Percentiles rank a stretch among this genome's conserved stretches.
phyloP scores from a whole-genome alignment of 2,329 filamentous ascomycete species.

The Aspergillus ochraceus region DNA sequence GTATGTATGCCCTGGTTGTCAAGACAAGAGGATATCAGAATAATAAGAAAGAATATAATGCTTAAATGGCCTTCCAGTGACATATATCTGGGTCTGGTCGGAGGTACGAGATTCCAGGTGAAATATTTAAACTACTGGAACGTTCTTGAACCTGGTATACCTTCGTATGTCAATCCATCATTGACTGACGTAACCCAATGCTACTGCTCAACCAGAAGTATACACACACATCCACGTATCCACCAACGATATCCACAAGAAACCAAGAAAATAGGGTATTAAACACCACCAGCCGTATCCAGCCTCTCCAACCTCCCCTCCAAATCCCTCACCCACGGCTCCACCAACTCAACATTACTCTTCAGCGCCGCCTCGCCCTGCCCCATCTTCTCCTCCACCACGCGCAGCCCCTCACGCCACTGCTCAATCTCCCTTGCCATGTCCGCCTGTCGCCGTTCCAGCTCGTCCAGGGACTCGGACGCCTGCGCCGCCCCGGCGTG shows the following conservation, averaged over 20 bases:
- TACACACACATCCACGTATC: too few relatives aligned
- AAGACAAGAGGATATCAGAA: too few relatives aligned
- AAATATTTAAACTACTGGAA: too few relatives aligned
- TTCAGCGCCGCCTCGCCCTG: conserved; percentile 70
- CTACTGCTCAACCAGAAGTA: too few relatives aligned
- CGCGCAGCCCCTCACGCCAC: conserved; percentile 79
- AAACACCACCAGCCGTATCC: conserved; percentile 23
- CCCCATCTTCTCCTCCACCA: conserved; percentile 72
- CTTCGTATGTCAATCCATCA: too few relatives aligned
- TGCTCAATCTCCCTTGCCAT: conserved; percentile 80
- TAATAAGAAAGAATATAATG: too few relatives aligned
- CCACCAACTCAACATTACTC: conserved; percentile 80
- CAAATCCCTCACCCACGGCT: conserved; percentile 83
- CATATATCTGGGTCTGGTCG: too few relatives aligned
- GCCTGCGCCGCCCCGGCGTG: conserved; percentile 86
- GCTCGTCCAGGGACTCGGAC: conserved; percentile 70
- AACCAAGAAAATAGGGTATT: neutral
- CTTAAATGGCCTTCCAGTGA: too few relatives aligned
- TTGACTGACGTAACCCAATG: too few relatives aligned
- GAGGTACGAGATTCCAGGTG: too few relatives aligned
- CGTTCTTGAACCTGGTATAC: too few relatives aligned
- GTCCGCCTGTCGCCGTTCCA: conserved; percentile 78
- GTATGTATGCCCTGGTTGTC: too few relatives aligned
- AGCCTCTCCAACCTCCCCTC: conserved; percentile 72
- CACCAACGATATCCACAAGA: neutral